phyloP scores from a whole-genome alignment of 2,329 filamentous ascomycete genomes.

The Ustulina deusta region DNA sequence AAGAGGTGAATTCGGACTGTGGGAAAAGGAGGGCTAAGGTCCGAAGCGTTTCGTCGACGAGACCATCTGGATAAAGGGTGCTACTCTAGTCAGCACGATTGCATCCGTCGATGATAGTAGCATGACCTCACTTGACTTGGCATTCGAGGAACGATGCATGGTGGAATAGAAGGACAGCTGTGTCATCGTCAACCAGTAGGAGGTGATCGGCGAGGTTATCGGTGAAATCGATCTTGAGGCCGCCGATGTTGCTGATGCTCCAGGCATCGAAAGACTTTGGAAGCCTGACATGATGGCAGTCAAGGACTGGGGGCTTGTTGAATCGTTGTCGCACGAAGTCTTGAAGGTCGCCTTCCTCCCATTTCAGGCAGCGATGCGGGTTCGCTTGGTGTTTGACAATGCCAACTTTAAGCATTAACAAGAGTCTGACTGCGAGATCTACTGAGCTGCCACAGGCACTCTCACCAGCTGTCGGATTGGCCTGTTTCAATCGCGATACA shows the following conservation, averaged over 20 bases:
- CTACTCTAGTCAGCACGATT: slow-evolving; percentile 1
- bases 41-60: slow-evolving; percentile 53
- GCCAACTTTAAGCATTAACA: slow-evolving; percentile 33
- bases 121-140: slow-evolving; percentile 39
- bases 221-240: slow-evolving; percentile 52
- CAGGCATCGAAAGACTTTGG: slow-evolving; percentile 42
- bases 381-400: slow-evolving; percentile 15
- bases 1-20: slow-evolving; percentile 26
- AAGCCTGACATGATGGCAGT: slow-evolving; percentile 28
- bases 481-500: slow-evolving; percentile 15
- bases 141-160: slow-evolving; percentile 52
- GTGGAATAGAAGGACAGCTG: slow-evolving; percentile 53
- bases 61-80: slow-evolving; percentile 46
- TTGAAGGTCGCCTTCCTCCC: slow-evolving; percentile 25
- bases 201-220: slow-evolving; percentile 56
- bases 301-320: slow-evolving; percentile 2
- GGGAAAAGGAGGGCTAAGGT: slow-evolving; percentile 54
- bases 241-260: slow-evolving; percentile 48
- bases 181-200: slow-evolving; percentile 52
- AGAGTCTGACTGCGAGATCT: slow-evolving; percentile 27
- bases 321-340: slow-evolving; percentile 24
- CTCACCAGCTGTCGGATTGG: not conserved
- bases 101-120: too few species aligned
- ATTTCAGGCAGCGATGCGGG: slow-evolving; percentile 20
- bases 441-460: slow-evolving; percentile 24